phyloP scores from a whole-genome alignment of 768 basidiomycete species.

The Suillus subluteus region DNA sequence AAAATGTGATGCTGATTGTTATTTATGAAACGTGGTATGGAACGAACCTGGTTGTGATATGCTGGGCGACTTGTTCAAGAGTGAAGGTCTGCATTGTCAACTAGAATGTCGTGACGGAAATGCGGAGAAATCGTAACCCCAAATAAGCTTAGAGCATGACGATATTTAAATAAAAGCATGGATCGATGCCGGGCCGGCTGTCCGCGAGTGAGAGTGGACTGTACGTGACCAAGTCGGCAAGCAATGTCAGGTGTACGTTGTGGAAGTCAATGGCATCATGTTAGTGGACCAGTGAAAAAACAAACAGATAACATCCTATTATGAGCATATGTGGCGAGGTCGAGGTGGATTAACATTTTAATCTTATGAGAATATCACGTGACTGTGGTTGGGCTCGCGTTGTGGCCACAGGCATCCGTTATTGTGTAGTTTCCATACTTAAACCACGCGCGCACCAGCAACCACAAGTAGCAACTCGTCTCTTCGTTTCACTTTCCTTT shows the following conservation, averaged over 20 bases:
- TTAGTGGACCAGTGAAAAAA: background rate
- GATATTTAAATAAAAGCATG: conserved; percentile 13
- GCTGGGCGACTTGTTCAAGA: conserved; percentile 62
- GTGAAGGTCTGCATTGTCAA: conserved; percentile 41
- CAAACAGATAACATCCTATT: background rate
- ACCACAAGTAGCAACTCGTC: conserved; percentile 10
- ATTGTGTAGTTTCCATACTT: conserved; percentile 46
- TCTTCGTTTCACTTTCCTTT: conserved; percentile 16
- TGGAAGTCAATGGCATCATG: background rate
- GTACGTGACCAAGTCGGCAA: background rate
- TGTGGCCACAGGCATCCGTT: conserved; percentile 51
- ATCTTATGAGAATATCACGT: conserved; percentile 33
- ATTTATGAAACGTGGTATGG: background rate
- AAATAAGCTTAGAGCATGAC: background rate
- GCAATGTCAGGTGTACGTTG: background rate
- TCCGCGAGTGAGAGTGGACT: background rate
- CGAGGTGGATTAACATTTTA: background rate
- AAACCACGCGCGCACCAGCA: conserved; percentile 38
- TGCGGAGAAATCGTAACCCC: conserved; percentile 1
- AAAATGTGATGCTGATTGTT: conserved; percentile 14
- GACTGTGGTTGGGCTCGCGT: conserved; percentile 47
- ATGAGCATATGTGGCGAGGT: background rate
- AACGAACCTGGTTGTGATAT: conserved; percentile 55
- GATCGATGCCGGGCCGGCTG: conserved; percentile 9
- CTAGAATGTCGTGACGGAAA: conserved; percentile 7